phyloP scores from a whole-genome alignment of 441 rosid species.

The Eruca vesicaria region DNA sequence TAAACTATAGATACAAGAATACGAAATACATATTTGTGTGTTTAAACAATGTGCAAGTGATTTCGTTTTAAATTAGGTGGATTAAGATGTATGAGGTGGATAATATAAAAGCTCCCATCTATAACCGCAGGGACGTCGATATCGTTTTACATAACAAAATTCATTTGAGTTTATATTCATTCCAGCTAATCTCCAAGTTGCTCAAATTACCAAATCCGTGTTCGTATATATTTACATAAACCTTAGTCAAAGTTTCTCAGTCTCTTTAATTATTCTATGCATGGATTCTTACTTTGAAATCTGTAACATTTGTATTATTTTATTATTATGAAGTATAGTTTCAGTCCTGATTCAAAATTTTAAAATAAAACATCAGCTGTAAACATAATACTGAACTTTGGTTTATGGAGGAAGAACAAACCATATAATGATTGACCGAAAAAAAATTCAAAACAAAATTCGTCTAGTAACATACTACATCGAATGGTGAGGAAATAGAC shows the following conservation, averaged over 20 bases:
- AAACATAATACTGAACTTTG: neutral
- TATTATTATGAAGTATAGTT: neutral
- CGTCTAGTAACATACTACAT: neutral
- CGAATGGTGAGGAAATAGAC: neutral
- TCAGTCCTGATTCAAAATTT: neutral
- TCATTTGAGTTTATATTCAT: neutral
- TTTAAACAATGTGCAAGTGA: conserved; percentile 12
- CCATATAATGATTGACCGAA: neutral
- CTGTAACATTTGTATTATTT: neutral
- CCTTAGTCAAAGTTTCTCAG: neutral
- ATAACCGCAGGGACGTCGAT: conserved; percentile 16
- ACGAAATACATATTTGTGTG: neutral
- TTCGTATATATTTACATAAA: neutral
- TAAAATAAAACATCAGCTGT: neutral
- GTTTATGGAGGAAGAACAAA: neutral
- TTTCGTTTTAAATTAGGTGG: neutral
- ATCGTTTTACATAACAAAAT: neutral
- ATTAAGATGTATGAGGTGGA: conserved; percentile 11
- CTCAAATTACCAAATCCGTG: neutral
- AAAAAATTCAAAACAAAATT: neutral
- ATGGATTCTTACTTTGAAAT: neutral
- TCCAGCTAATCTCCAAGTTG: conserved; percentile 5
- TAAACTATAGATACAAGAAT: conserved; percentile 6
- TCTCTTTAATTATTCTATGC: neutral
- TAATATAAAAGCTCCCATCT: neutral